Percentiles rank a stretch among this genome's conserved stretches.
Conservation (phyloP, 495 filamentous ascomycete genomes). For the Xylaria longipes region DNA sequence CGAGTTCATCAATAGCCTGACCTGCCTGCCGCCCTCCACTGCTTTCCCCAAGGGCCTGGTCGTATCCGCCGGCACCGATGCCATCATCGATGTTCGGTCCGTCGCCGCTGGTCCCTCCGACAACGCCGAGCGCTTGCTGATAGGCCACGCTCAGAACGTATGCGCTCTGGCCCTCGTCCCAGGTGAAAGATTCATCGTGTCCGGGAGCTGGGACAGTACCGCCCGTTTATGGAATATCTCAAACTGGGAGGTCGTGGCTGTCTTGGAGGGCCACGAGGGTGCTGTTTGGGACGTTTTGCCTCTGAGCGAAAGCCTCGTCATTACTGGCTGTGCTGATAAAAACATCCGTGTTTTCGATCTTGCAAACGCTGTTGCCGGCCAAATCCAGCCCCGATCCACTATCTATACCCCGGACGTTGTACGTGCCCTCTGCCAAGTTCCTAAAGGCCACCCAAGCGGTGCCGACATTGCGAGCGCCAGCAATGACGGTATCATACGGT, state of each 20-base stretch:
- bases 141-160: slow-evolving; percentile 87
- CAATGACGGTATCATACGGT: slow-evolving; percentile 83
- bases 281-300: slow-evolving; percentile 89
- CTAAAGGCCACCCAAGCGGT: slow-evolving; percentile 74
- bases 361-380: slow-evolving; percentile 71
- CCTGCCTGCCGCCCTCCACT: slow-evolving; percentile 74
- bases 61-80: slow-evolving; percentile 85
- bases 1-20: slow-evolving; percentile 83
- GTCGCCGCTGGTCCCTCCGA: slow-evolving; percentile 65
- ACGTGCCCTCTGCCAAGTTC: slow-evolving; percentile 82
- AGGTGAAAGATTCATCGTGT: slow-evolving; percentile 75
- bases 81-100: slow-evolving; percentile 88
- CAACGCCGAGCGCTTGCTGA: slow-evolving; percentile 81
- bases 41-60: slow-evolving; percentile 80
- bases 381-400: slow-evolving; percentile 76
- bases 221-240: slow-evolving; percentile 78
- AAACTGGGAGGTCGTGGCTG: slow-evolving; percentile 75
- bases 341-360: slow-evolving; percentile 81
- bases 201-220: slow-evolving; percentile 93
- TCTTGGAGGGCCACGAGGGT: slow-evolving; percentile 77
- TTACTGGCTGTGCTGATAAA: slow-evolving; percentile 93
- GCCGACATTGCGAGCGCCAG: slow-evolving; percentile 89
- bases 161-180: slow-evolving; percentile 82
- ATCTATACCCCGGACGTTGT: slow-evolving; percentile 84
- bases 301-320: slow-evolving; percentile 77